Conservation (phyloP, 345 rosid species). For the Gossypioides kirkii region DNA sequence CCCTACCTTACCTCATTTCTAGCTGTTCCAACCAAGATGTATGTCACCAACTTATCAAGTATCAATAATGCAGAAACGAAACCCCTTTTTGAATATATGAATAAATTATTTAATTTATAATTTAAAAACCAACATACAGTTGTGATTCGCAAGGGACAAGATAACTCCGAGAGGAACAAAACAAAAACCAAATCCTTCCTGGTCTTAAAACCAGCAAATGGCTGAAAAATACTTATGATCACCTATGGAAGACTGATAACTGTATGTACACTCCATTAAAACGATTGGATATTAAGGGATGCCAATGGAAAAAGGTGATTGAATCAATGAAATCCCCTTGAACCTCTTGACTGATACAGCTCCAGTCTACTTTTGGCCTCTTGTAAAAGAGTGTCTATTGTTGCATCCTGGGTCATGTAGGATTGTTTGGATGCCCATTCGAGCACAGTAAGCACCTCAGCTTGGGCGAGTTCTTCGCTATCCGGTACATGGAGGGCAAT, state of each 20-base stretch:
- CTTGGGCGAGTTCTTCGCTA: conserved; percentile 73
- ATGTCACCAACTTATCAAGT: background rate
- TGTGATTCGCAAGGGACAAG: background rate
- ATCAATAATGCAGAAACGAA: conserved; percentile 1
- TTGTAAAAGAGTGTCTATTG: conserved; percentile 38
- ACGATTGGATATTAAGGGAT: background rate
- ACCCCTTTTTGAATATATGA: background rate
- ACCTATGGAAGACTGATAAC: background rate
- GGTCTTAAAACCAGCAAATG: background rate
- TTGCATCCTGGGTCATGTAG: conserved; percentile 45
- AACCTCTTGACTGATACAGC: conserved; percentile 87
- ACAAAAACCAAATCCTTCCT: background rate
- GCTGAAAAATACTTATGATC: conserved; percentile 13
- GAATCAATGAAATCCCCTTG: conserved; percentile 55
- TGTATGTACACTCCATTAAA: conserved; percentile 33
- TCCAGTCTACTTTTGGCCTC: conserved; percentile 78
- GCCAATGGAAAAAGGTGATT: background rate
- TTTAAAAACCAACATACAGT: background rate
- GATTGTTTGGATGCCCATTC: conserved; percentile 87
- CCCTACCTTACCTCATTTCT: conserved; percentile 5
- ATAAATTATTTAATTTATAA: background rate
- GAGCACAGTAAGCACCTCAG: conserved; percentile 68
- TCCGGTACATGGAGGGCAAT: conserved; percentile 79
- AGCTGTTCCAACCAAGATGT: background rate
- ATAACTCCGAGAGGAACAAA: background rate